These are phyloP conservation scores for Raffaelea arxii DNA, from an alignment of 2,329 filamentous ascomycete species.

Conservation along the genomic window DNA sequence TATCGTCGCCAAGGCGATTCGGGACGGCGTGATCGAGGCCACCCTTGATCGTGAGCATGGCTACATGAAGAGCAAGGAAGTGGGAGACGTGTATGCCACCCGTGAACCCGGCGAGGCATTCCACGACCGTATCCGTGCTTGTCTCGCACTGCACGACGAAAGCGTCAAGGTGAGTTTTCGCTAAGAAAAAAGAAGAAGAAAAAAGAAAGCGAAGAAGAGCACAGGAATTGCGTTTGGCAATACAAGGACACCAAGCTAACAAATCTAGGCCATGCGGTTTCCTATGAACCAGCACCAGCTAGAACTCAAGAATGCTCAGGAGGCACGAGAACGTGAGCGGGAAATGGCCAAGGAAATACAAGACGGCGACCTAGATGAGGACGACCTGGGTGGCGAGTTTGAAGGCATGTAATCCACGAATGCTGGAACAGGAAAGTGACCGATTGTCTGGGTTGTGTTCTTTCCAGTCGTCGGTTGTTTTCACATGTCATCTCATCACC, in stretches of 20 bases:
- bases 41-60: constrained; percentile 88
- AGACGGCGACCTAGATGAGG: constrained; percentile 92
- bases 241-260: constrained; percentile 17
- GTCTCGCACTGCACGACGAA: constrained; percentile 87
- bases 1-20: constrained; percentile 96
- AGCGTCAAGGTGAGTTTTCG: constrained; percentile 76
- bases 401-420: constrained; percentile 67
- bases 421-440: too few species aligned
- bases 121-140: constrained; percentile 90
- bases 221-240: too few species aligned
- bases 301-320: constrained; percentile 95
- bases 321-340: constrained; percentile 90
- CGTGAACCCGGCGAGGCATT: constrained; percentile 94
- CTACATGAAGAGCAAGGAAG: constrained; percentile 97
- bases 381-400: constrained; percentile 91
- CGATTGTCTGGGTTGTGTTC: too few species aligned
- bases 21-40: constrained; percentile 94
- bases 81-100: constrained; percentile 92
- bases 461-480: too few species aligned
- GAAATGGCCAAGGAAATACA: constrained; percentile 99
- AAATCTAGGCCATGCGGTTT: constrained; percentile 81
- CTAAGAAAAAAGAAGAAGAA: too few species aligned
- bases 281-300: constrained; percentile 98
- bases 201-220: too few species aligned
- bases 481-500: too few species aligned